A percentile compares a stretch with the other conserved stretches of the same genome.
phyloP scores from a whole-genome alignment of 495 filamentous ascomycete genomes.

The Penicillium canariense region DNA sequence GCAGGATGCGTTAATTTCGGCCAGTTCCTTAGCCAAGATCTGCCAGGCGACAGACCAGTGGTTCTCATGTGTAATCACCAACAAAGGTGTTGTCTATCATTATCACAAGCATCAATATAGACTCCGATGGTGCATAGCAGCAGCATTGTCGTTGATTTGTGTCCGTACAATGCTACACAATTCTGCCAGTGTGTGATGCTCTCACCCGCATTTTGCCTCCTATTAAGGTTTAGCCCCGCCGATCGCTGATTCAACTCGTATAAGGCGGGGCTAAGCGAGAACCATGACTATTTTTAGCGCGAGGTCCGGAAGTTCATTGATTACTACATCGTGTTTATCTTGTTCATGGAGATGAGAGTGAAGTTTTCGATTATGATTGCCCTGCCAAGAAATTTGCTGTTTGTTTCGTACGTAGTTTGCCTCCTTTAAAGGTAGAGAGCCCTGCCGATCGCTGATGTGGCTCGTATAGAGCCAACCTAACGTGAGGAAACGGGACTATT shows the following conservation, averaged over 20 bases:
- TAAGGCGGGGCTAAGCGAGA: conserved; percentile 1
- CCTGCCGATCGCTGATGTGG: conserved; percentile 12
- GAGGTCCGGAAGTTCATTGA: not conserved
- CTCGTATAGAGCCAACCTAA: too few species aligned
- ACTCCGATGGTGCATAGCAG: too few species aligned
- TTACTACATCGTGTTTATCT: conserved; percentile 3
- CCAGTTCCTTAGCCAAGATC: too few species aligned
- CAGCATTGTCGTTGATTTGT: too few species aligned
- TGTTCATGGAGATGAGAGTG: not conserved
- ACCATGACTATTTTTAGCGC: conserved; percentile 1
- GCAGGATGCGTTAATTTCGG: too few species aligned
- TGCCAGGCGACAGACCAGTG: too few species aligned
- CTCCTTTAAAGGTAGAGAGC: not conserved
- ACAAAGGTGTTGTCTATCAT: too few species aligned
- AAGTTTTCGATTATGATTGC: conserved; percentile 1
- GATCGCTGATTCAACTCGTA: not conserved
- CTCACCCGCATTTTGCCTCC: not conserved
- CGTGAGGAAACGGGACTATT: conserved; percentile 15
- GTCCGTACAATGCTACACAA: too few species aligned
- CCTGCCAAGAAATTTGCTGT: conserved; percentile 14
- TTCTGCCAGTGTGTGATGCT: too few species aligned
- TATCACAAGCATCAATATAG: too few species aligned
- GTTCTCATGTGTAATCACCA: too few species aligned
- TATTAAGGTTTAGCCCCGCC: not conserved
- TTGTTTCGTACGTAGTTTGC: not conserved